Evolutionary conservation across 129 eudicot species (phyloP), one percentile per base, ranked within the genome.

Genomic region (Artemisia tridentata): DNA sequence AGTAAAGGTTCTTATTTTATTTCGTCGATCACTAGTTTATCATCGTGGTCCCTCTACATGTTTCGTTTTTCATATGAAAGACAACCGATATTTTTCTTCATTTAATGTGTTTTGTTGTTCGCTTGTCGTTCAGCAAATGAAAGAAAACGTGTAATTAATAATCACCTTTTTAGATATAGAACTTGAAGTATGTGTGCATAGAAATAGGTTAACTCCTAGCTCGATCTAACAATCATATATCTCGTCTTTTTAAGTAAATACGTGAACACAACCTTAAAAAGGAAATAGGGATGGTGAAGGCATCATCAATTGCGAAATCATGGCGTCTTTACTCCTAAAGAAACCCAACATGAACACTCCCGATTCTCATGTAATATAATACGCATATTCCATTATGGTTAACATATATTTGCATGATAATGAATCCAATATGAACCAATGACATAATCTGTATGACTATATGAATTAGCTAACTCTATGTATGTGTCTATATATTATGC

Each of bases 221-320:
- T 62, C 17, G 41, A 73, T 63, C 15, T 52, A 54, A 63, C 54
- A 64, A 47, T 73, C 67, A 27, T 72, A 78, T 78, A 78, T 78
- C 66, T 78, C 68, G 29, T 71, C 81, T 78, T 78, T 71, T 53
- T 56, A 54, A 78, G 77, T 78, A 78, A 25, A 78, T 78, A 71
- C 50, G 60, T 63, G 62, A 78, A 55, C 38, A 78, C 45, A 18
- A 46, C 81, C 50, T 53, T 54, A 53, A 71, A 27, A 54, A 25
- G 61, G 77, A 71, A 78, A 78, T 64, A 60, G 54, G 72, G 67
- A 63, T 41, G 61, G 19, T 51, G 10, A 53, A 52, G 25, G 64
- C 72, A 69, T 48, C 75, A 67, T 67, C 51, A 14, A 23, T 61
- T 69, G 80, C 71, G 65, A 50, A 77, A 71, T n/a, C 43, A 55